A percentile compares a stretch with the other conserved stretches of the same genome.
These are phyloP conservation scores for Cunninghamia lanceolata DNA, from an alignment of 75 land plant genomes.

Conservation along the genomic window DNA sequence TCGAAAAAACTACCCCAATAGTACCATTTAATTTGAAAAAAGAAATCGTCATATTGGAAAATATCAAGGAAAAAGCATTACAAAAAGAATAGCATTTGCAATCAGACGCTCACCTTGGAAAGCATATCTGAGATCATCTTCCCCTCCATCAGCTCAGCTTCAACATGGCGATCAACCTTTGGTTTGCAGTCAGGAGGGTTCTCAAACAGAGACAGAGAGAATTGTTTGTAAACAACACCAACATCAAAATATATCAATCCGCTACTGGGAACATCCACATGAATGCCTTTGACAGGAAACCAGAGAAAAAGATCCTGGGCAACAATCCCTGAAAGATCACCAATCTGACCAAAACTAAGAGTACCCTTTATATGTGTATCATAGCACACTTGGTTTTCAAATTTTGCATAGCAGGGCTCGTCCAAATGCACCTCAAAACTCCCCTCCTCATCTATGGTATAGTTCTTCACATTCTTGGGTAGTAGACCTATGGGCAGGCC, in stretches of 20 bases:
- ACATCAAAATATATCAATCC: slow-evolving; percentile 89
- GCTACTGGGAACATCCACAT: slow-evolving; percentile 61
- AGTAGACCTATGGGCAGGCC: slow-evolving; percentile 78
- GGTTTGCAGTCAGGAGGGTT: slow-evolving; percentile 57
- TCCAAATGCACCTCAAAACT: slow-evolving; percentile 53
- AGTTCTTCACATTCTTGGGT: slow-evolving; percentile 51
- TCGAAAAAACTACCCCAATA: neutral
- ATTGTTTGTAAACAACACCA: slow-evolving; percentile 70
- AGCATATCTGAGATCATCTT: slow-evolving; percentile 2
- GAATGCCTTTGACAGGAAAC: slow-evolving; percentile 77
- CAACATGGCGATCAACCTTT: neutral
- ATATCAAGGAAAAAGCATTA: neutral
- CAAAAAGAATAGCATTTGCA: neutral
- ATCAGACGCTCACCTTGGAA: neutral
- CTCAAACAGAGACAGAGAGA: slow-evolving; percentile 70
- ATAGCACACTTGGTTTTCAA: slow-evolving; percentile 63
- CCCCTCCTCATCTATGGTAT: slow-evolving; percentile 43
- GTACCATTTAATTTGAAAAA: neutral
- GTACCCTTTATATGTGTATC: slow-evolving; percentile 53
- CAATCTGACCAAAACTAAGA: slow-evolving; percentile 64
- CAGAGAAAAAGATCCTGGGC: slow-evolving; percentile 82
- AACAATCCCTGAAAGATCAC: slow-evolving; percentile 54
- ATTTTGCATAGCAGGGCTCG: slow-evolving; percentile 57
- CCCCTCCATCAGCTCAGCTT: neutral
- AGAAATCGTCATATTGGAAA: neutral